Base-by-base conservation (phyloP, 2,329 filamentous ascomycete species). In the Talaromyces sp. region DNA sequence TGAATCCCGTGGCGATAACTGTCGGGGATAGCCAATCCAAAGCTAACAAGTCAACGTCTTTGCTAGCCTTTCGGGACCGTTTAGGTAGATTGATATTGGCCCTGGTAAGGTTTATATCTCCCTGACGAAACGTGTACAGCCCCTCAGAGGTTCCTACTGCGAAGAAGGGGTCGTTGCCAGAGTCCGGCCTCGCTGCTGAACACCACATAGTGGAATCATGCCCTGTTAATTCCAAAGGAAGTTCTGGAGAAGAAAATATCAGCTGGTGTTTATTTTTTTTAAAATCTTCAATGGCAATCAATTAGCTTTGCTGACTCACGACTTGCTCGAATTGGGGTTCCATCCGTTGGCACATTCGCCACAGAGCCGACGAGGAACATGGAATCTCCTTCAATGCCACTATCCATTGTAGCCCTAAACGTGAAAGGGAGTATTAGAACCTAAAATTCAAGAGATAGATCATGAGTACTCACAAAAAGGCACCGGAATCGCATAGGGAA, bases 11-110 rank as follows among this genome's bases (percentile, higher is more conserved):
- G 8, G 72, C 74, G 18, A 78, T 75, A 2, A 78, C 69, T 50
- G 71, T 67, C 4, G 66, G 57, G 2, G 69, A 72, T 6, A 78
- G 63, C 76, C 76, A 78, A 61, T 78, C 76, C 3, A 78, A 71
- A 10, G 72, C 68, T 30, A 65, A 69, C 23, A 77, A 18, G 67
- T 68, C 9, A 34, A 55, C 40, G 16, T 42, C 28, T 8, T 36
- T n/a, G 30, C 1, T 40, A 33, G 44, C 16, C 47, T 28, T 42
- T 40, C 47, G n/a, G 12, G 5, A 5, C 27, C 5, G n/a, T 54
- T n/a, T 53, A 23, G 57, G 23, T 44, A 36, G 6, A 30, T 28
- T 44, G 57, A 59, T 40, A 53, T 59, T n/a, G 18, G 47, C 57
- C 18, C 30, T 27, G 12, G 18, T 59, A n/a, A 40, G 44, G 5